Percentiles rank a stretch among this genome's conserved stretches.
phyloP scores from a whole-genome alignment of 1,284 basidiomycete genomes.

The Agroathelia rolfsii region DNA sequence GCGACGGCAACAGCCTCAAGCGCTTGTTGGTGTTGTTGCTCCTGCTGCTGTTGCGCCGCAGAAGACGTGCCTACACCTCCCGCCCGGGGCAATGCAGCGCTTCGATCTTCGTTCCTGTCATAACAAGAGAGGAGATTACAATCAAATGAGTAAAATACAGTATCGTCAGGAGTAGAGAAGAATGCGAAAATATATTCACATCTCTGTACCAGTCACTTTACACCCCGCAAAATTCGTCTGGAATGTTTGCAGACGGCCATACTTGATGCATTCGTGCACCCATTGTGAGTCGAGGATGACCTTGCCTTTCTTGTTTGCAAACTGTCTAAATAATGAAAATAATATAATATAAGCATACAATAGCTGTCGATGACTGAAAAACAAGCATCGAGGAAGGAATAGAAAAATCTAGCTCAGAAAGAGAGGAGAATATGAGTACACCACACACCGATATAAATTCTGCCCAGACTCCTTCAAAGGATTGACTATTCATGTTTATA shows the following conservation, averaged over 20 bases:
- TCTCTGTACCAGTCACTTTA: conserved; percentile 66
- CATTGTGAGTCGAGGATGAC: conserved; percentile 61
- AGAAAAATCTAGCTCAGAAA: too few species aligned
- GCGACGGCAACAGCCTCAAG: too few species aligned
- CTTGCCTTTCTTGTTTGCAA: conserved; percentile 66
- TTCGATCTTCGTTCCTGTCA: too few species aligned
- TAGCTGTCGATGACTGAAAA: too few species aligned
- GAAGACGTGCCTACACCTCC: conserved; percentile 4
- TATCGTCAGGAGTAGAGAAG: neutral
- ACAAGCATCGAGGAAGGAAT: too few species aligned
- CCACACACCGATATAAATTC: conserved; percentile 64
- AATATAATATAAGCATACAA: too few species aligned
- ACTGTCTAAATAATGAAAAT: too few species aligned
- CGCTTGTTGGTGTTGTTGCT: too few species aligned
- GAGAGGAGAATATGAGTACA: too few species aligned
- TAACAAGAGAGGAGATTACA: conserved; percentile 1
- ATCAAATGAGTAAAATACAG: neutral
- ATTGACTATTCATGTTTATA: conserved; percentile 39
- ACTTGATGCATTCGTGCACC: conserved; percentile 64
- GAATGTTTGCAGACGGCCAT: conserved; percentile 58
- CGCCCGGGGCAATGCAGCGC: too few species aligned
- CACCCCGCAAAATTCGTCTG: conserved; percentile 67
- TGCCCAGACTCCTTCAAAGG: conserved; percentile 71
- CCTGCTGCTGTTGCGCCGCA: conserved; percentile 9
- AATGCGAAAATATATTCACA: conserved; percentile 29